Percentiles rank a stretch among this genome's conserved stretches.
Conservation (phyloP, 192 early-diverging fungal genomes). For the Chytriomyces confervae region DNA sequence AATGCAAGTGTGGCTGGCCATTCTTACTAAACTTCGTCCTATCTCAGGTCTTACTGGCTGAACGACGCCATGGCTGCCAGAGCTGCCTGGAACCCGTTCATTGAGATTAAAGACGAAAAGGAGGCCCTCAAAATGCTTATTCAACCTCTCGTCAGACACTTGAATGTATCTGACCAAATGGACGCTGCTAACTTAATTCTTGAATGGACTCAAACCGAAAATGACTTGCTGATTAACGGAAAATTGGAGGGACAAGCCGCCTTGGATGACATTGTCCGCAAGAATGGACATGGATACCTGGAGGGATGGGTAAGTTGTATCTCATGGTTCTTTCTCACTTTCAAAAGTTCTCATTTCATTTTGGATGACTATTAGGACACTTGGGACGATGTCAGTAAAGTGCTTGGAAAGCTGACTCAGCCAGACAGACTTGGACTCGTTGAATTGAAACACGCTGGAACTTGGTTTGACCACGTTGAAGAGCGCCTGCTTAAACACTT, state of each 20-base stretch:
- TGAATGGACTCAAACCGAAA: slow-evolving; percentile 18
- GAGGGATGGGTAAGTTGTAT: slow-evolving; percentile 18
- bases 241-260: slow-evolving; percentile 4
- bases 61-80: slow-evolving; percentile 33
- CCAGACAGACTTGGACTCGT: slow-evolving; percentile 33
- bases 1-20: too few relatives aligned
- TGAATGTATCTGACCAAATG: not conserved
- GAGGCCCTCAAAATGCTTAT: slow-evolving; percentile 8
- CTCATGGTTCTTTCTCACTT: not conserved
- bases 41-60: slow-evolving; percentile 23
- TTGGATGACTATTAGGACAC: slow-evolving; percentile 2
- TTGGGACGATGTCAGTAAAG: slow-evolving; percentile 36
- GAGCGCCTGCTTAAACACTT: slow-evolving; percentile 11
- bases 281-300: slow-evolving; percentile 37
- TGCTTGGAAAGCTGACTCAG: slow-evolving; percentile 34
- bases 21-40: too few relatives aligned
- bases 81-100: slow-evolving; percentile 31
- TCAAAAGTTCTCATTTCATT: not conserved
- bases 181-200: slow-evolving; percentile 11
- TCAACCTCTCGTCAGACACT: not conserved
- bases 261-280: slow-evolving; percentile 12
- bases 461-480: slow-evolving; percentile 10
- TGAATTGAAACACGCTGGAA: slow-evolving; percentile 30
- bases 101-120: not conserved
- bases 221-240: slow-evolving; percentile 25